Evolutionary conservation across 306 rosid genomes (phyloP), one percentile per base, ranked within the genome.

Genomic region (Sicyos baderoa): DNA sequence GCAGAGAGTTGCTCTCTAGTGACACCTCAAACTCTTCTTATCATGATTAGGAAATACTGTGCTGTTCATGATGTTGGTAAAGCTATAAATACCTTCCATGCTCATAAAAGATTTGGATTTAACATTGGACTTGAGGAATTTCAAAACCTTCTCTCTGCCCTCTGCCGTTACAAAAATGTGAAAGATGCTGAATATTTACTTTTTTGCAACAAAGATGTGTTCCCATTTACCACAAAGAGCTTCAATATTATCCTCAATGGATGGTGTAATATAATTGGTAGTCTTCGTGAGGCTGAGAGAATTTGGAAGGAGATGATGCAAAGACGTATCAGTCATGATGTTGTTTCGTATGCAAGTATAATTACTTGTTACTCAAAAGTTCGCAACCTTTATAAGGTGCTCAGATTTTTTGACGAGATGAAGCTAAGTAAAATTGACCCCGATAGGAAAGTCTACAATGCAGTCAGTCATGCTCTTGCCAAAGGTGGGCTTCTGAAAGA

Each of bases 191-290:
- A 92, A 76, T 85, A 87, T 73, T 70, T 92, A 21, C 79, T 92
- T 19, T 87, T 89, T 78, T 81, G 85, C 81, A 84, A 84, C 73
- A 60, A 76, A 37, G 72, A 82, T 59, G 83, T 75, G 9, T 89
- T 89, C 78, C 91, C 91, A 0, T 81, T 83, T 49, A 76, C 82
- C 68, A 79, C 84, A 60, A 89, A 87, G 82, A 89, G 96, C 84
- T 89, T 92, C 76, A 92, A 92, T 79, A 89, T 89, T 49, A 71
- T 92, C 75, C 89, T 92, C 62, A 88, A 86, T 72, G 96, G 97
- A 71, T 92, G 97, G 97, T 82, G 92, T 32, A 88, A 88, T 79
- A 75, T 81, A 68, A 84, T 89, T 8, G 92, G 78, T 18, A 84
- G 95, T 79, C 60, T 86, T 2, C 78, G 79, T 13, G 77, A 92